Conservation (phyloP, 495 filamentous ascomycete genomes). For the Podospora australis region DNA sequence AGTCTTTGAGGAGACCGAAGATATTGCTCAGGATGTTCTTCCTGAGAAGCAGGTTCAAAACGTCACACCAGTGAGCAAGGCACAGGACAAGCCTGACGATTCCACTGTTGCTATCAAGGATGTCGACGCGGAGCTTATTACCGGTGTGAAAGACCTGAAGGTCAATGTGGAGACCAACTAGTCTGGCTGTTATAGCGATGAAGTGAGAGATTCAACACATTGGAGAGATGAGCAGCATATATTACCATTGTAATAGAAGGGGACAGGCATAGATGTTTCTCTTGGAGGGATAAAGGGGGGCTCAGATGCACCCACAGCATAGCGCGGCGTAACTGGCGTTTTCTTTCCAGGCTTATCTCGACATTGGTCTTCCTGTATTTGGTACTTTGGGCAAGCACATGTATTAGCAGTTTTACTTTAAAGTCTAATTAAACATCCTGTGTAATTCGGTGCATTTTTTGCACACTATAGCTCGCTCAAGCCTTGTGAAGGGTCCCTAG, state of each 20-base stretch:
- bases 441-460: no score
- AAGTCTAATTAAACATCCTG: no score
- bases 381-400: background rate
- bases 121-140: constrained; percentile 43
- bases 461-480: no score
- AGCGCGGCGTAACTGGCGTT: constrained; percentile 21
- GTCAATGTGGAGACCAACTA: constrained; percentile 27
- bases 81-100: constrained; percentile 1
- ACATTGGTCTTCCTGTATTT: background rate
- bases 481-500: no score
- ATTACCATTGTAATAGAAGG: no score
- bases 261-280: background rate
- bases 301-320: constrained; percentile 18
- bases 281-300: background rate
- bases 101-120: constrained; percentile 26
- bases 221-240: no score
- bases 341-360: background rate
- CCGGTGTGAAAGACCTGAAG: constrained; percentile 39
- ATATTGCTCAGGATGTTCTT: background rate
- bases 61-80: background rate
- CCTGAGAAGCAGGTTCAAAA: background rate
- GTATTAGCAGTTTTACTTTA: background rate
- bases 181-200: no score
- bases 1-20: background rate
- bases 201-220: no score